phyloP scores from a whole-genome alignment of 768 basidiomycete species.

The Rhizopogon roseolus region DNA sequence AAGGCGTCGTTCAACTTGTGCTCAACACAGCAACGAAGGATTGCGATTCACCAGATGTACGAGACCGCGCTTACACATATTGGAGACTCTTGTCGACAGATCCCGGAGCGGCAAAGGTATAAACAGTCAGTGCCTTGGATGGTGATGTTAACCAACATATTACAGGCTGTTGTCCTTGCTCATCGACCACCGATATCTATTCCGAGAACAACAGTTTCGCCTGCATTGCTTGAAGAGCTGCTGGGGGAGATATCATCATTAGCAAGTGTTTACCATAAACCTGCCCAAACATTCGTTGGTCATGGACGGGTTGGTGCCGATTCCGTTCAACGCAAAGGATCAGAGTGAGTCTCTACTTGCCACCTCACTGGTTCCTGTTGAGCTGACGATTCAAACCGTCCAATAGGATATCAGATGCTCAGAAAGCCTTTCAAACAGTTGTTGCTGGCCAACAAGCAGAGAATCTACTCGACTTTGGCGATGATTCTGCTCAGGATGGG shows the following conservation, averaged over 20 bases:
- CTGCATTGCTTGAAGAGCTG: constrained; percentile 86
- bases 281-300: constrained; percentile 92
- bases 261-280: constrained; percentile 97
- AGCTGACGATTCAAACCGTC: not conserved
- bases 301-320: constrained; percentile 86
- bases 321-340: constrained; percentile 58
- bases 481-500: constrained; percentile 51
- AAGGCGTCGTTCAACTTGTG: constrained; percentile 42
- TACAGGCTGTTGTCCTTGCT: constrained; percentile 68
- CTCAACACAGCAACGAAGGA: too few species aligned
- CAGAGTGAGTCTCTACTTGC: constrained; percentile 42
- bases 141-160: too few species aligned
- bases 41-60: constrained; percentile 89
- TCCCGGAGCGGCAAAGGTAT: constrained; percentile 80
- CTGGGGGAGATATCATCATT: constrained; percentile 84
- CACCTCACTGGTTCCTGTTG: not conserved
- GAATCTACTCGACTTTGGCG: constrained; percentile 93
- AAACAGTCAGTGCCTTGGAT: constrained; percentile 10
- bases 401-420: constrained; percentile 53
- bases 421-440: constrained; percentile 89
- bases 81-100: constrained; percentile 95
- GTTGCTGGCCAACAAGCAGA: constrained; percentile 90
- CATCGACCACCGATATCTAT: constrained; percentile 91
- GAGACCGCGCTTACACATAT: constrained; percentile 97
- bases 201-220: constrained; percentile 84